Evolutionary conservation across 75 land plant genomes (phyloP).

Genomic region (Sequoia sempervirens): DNA sequence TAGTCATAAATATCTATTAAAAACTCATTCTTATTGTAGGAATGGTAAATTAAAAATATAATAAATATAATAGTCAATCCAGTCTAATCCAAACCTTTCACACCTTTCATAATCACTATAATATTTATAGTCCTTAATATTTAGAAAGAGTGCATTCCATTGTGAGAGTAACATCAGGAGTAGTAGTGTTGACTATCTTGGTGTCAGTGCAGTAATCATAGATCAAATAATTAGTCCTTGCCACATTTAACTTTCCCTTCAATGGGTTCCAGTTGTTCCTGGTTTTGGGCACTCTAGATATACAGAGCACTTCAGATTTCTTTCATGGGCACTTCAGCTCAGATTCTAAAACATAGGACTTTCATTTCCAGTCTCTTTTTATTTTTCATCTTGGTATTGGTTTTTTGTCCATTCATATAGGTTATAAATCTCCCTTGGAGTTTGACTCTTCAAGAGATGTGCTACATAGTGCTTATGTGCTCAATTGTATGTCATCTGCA

Average conservation of each 20-base stretch:
- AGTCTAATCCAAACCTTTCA: no score
- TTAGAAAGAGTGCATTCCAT: constrained; percentile 55
- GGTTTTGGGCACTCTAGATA: constrained; percentile 30
- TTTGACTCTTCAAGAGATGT: no score
- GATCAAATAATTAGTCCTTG: constrained; percentile 42
- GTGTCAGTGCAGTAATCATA: constrained; percentile 73
- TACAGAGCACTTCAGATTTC: constrained; percentile 29
- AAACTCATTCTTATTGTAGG: no score
- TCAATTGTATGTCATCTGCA: constrained; percentile 68
- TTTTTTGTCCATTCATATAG: no score
- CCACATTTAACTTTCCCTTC: constrained; percentile 48
- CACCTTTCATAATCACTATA: background rate
- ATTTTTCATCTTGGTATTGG: no score
- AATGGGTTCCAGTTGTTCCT: constrained; percentile 76
- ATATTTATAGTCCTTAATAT: constrained; percentile 11
- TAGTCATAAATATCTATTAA: no score
- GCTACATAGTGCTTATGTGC: constrained; percentile 62
- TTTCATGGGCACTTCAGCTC: constrained; percentile 57
- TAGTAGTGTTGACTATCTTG: constrained; percentile 35
- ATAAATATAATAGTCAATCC: no score
- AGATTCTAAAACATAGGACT: no score
- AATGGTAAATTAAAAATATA: no score
- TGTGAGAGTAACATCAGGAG: constrained; percentile 12
- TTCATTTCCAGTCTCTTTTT: no score
- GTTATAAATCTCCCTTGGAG: constrained; percentile 41